Conservation (phyloP, 768 basidiomycete species). For the Sporobolomyces pararoseus region DNA sequence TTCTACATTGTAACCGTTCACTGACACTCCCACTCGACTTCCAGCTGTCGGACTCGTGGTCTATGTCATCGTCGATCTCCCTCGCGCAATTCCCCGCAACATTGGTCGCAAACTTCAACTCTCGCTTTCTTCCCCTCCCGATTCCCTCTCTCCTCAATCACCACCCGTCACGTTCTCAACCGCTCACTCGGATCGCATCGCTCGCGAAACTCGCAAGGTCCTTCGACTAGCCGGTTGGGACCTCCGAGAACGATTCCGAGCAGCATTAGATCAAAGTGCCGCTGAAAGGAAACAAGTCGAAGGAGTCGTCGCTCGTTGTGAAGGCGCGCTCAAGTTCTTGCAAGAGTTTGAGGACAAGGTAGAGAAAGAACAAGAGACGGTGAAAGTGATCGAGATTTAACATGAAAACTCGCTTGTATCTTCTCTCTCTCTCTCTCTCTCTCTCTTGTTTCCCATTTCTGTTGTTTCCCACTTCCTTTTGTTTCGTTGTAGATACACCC, state of each 20-base stretch:
- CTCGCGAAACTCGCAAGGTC: constrained; percentile 87
- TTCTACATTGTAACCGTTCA: neutral
- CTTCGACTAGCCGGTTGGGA: constrained; percentile 87
- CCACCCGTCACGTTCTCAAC: constrained; percentile 34
- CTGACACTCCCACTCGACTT: neutral
- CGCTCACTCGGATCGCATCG: constrained; percentile 63
- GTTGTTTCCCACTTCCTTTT: neutral
- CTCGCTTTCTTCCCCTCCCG: constrained; percentile 52
- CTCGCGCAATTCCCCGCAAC: constrained; percentile 78
- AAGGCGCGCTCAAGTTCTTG: constrained; percentile 75
- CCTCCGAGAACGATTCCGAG: constrained; percentile 71
- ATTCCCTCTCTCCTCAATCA: neutral
- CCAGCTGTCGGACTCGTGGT: constrained; percentile 64
- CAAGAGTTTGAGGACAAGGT: constrained; percentile 42
- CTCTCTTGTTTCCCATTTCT: neutral
- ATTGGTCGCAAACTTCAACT: constrained; percentile 77
- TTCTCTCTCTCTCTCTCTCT: neutral
- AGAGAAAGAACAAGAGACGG: constrained; percentile 27
- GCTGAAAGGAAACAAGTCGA: constrained; percentile 61
- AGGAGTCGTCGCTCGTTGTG: constrained; percentile 59
- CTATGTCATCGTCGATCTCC: constrained; percentile 82
- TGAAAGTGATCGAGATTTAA: constrained; percentile 23
- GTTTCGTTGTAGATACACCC: neutral
- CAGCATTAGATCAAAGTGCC: constrained; percentile 71
- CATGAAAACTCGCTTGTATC: neutral